phyloP scores from a whole-genome alignment of 768 basidiomycete species.

The Leccinum boreale region DNA sequence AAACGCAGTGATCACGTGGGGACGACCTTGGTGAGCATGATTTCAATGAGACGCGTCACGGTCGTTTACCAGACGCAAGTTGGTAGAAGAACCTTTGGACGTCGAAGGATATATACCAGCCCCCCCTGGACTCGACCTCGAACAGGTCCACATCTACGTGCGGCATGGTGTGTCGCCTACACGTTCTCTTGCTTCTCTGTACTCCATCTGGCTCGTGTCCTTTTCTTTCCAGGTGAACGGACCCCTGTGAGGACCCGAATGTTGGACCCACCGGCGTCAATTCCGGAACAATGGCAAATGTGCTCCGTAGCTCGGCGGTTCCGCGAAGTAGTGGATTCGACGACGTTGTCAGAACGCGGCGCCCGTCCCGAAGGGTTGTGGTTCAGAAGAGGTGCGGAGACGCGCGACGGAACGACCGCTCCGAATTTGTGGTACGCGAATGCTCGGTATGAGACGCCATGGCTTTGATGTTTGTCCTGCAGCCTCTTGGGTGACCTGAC shows the following conservation, averaged over 20 bases:
- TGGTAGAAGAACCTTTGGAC: constrained; percentile 49
- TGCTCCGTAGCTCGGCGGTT: constrained; percentile 56
- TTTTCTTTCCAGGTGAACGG: constrained; percentile 57
- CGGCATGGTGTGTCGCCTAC: constrained; percentile 57
- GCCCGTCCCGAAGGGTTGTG: constrained; percentile 29
- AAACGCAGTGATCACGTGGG: background rate
- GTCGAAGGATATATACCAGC: constrained; percentile 58
- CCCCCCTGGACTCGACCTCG: constrained; percentile 51
- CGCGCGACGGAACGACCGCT: constrained; percentile 47
- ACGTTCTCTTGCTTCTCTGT: background rate
- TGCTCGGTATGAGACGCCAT: background rate
- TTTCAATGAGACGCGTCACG: background rate
- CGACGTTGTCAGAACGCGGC: constrained; percentile 7
- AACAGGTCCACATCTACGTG: constrained; percentile 74
- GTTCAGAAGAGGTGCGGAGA: constrained; percentile 52
- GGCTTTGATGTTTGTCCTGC: background rate
- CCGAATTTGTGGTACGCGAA: constrained; percentile 61
- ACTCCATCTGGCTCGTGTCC: background rate
- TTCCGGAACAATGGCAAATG: constrained; percentile 69
- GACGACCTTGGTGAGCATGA: constrained; percentile 12
- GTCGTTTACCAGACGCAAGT: constrained; percentile 5
- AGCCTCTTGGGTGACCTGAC: constrained; percentile 57
- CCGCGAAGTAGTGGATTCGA: constrained; percentile 39
- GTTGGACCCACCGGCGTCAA: constrained; percentile 55
- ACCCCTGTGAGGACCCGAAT: constrained; percentile 73